These are phyloP conservation scores for Xerocomus nothofagi DNA, from an alignment of 1,284 basidiomycete genomes.

Conservation along the genomic window DNA sequence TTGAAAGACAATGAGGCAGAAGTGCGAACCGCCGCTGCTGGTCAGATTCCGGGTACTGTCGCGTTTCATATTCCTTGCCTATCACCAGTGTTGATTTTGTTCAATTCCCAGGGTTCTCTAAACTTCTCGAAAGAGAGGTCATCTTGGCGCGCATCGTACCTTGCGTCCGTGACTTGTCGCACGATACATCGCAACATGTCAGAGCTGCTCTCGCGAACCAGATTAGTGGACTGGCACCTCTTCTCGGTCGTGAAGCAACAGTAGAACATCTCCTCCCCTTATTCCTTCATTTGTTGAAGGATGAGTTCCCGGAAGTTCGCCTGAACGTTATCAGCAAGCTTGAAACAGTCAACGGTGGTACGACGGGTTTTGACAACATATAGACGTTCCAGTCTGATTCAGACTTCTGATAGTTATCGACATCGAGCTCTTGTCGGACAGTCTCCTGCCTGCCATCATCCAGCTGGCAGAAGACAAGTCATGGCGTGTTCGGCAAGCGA, in stretches of 20 bases:
- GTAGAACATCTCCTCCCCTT: conserved; percentile 96
- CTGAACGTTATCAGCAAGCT: conserved; percentile 99
- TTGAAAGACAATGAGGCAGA: conserved; percentile 99
- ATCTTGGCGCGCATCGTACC: conserved; percentile 93
- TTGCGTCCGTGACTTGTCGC: conserved; percentile 94
- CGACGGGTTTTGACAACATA: conserved; percentile 27
- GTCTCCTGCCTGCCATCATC: conserved; percentile 95
- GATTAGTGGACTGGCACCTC: conserved; percentile 95
- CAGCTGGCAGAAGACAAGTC: conserved; percentile 99
- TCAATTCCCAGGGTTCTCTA: conserved; percentile 81
- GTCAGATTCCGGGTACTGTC: conserved; percentile 88
- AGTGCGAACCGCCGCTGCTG: conserved; percentile 93
- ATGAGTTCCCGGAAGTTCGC: conserved; percentile 98
- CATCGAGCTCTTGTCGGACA: conserved; percentile 93
- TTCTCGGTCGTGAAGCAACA: conserved; percentile 92
- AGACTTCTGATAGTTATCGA: conserved; percentile 76
- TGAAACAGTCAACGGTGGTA: conserved; percentile 93
- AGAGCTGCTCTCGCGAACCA: conserved; percentile 95
- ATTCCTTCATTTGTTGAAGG: conserved; percentile 96
- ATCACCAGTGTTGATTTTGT: conserved; percentile 9
- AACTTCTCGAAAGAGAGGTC: conserved; percentile 91
- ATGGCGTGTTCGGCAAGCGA: conserved; percentile 99
- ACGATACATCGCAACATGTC: conserved; percentile 96
- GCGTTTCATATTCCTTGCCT: neutral
- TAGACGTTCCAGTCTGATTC: conserved; percentile 14